A percentile compares a stretch with the other conserved stretches of the same genome.
These are phyloP conservation scores for Trichaptum fuscoviolaceum DNA, from an alignment of 768 basidiomycete species.

Conservation along the genomic window DNA sequence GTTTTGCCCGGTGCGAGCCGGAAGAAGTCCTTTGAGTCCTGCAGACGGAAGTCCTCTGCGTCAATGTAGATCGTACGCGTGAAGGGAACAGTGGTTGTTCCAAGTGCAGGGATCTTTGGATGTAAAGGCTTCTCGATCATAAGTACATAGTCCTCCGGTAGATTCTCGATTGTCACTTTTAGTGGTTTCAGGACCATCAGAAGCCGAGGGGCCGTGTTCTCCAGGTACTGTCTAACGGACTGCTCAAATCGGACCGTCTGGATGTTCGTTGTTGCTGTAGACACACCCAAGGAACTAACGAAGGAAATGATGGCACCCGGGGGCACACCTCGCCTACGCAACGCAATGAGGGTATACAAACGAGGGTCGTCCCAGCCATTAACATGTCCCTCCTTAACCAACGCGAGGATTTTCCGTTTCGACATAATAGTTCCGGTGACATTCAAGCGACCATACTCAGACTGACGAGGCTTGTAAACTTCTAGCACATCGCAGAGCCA, in stretches of 20 bases:
- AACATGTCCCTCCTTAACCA: slow-evolving; percentile 83
- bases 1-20: slow-evolving; percentile 96
- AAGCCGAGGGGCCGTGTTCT: slow-evolving; percentile 80
- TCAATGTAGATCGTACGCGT: slow-evolving; percentile 91
- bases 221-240: slow-evolving; percentile 81
- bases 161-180: slow-evolving; percentile 87
- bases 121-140: slow-evolving; percentile 90
- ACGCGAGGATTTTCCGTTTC: slow-evolving; percentile 87
- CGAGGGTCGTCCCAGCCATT: slow-evolving; percentile 97
- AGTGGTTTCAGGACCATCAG: slow-evolving; percentile 89
- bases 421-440: slow-evolving; percentile 95
- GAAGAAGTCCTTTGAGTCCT: slow-evolving; percentile 94
- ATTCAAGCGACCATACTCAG: slow-evolving; percentile 91
- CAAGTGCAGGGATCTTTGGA: slow-evolving; percentile 87
- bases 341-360: slow-evolving; percentile 92
- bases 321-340: slow-evolving; percentile 93
- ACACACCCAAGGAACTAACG: slow-evolving; percentile 92
- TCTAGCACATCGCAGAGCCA: slow-evolving; percentile 99
- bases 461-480: slow-evolving; percentile 95
- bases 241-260: slow-evolving; percentile 89
- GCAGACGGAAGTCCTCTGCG: slow-evolving; percentile 83
- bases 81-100: slow-evolving; percentile 76
- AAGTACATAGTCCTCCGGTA: slow-evolving; percentile 77
- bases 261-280: slow-evolving; percentile 77
- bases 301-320: slow-evolving; percentile 93